Conservation (phyloP, 75 land plant genomes). For the Larix kaempferi region DNA sequence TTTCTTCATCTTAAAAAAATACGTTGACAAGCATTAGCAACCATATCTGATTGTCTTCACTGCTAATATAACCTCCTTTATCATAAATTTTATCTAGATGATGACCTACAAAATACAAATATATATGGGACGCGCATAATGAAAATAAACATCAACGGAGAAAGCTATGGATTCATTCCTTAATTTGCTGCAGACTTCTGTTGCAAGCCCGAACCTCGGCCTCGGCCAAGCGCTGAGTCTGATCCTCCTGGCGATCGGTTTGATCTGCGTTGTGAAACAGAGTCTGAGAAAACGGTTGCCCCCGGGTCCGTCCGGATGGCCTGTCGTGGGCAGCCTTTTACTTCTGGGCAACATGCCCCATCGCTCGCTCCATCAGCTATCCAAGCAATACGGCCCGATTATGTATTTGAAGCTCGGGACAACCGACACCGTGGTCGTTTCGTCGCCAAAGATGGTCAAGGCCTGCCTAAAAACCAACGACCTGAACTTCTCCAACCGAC, state of each 20-base stretch:
- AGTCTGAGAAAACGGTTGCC: not conserved
- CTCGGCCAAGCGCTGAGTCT: too few species aligned
- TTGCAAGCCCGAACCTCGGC: too few species aligned
- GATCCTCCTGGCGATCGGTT: not conserved
- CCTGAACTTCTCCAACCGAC: slow-evolving; percentile 55
- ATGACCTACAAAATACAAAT: too few species aligned
- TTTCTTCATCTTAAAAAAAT: too few species aligned
- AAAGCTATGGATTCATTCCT: too few species aligned
- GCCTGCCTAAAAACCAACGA: slow-evolving; percentile 62
- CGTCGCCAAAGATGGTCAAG: slow-evolving; percentile 50
- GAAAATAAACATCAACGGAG: too few species aligned
- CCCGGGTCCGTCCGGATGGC: slow-evolving; percentile 80
- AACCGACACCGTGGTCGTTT: slow-evolving; percentile 59
- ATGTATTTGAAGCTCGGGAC: slow-evolving; percentile 61
- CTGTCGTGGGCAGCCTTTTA: slow-evolving; percentile 71
- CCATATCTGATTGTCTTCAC: too few species aligned
- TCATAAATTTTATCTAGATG: too few species aligned
- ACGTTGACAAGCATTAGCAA: too few species aligned
- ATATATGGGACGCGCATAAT: too few species aligned
- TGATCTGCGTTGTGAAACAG: not conserved
- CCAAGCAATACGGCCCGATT: slow-evolving; percentile 61
- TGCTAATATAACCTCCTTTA: too few species aligned
- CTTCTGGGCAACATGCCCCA: slow-evolving; percentile 64
- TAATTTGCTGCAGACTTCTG: too few species aligned
- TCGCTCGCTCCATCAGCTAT: slow-evolving; percentile 44